A percentile compares a stretch with the other conserved stretches of the same genome.
These are phyloP conservation scores for Melampsora larici-populina DNA, from an alignment of 1,284 basidiomycete species.

Conservation along the genomic window DNA sequence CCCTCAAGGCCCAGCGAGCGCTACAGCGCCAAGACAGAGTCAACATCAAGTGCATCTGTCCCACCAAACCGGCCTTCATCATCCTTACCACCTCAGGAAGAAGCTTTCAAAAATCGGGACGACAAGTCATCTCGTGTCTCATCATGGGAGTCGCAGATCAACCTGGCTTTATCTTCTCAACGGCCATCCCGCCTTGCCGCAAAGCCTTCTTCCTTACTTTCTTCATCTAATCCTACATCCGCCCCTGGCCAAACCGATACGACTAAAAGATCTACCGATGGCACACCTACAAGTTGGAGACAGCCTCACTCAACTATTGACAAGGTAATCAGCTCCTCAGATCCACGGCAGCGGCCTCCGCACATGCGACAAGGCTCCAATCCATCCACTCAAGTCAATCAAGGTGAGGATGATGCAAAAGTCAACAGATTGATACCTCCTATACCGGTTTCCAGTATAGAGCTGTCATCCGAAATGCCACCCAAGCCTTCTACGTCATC, in stretches of 20 bases:
- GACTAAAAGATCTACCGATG: neutral
- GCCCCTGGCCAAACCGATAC: neutral
- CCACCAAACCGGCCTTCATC: neutral
- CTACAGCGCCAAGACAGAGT: neutral
- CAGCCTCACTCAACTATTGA: neutral
- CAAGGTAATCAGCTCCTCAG: conserved; percentile 11
- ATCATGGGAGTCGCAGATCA: neutral
- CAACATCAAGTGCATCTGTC: neutral
- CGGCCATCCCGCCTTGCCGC: neutral
- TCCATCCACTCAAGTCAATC: neutral
- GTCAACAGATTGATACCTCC: neutral
- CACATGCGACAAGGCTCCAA: conserved; percentile 8
- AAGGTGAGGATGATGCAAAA: neutral
- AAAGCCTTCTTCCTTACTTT: neutral
- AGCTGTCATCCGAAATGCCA: neutral
- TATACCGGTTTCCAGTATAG: neutral
- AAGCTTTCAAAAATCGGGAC: conserved; percentile 26
- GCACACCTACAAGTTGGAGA: conserved; percentile 3
- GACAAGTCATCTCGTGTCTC: neutral
- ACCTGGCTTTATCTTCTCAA: neutral
- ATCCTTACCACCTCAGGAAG: conserved; percentile 28
- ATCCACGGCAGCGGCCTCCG: conserved; percentile 21
- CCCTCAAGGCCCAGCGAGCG: neutral
- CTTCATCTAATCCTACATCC: neutral
- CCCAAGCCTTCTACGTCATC: conserved; percentile 8